Evolutionary conservation across 164 flowering plant genomes (phyloP), one percentile per base, ranked within the genome.

Genomic region (Stephania japonica): DNA sequence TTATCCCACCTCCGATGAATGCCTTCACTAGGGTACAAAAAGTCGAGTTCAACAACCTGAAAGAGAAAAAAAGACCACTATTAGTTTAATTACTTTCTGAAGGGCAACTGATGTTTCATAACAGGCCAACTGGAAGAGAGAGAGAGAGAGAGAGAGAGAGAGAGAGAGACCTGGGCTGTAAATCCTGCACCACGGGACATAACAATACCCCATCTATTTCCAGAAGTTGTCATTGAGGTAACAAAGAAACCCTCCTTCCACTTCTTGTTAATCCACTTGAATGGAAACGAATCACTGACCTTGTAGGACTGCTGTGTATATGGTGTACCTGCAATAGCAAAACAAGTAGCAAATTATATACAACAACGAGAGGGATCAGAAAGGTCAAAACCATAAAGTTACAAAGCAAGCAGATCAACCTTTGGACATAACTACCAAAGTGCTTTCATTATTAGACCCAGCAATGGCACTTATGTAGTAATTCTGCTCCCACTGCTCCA

Each of bases 401-500:
- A 12, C 38, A 43, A 26, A 0, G 6, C 6, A 53, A 62, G 11
- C 7, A 44, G 16, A 42, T 84, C 78, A 32, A 92, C 97, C 99
- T 80, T 90, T 92, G 1, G 97, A 92, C 99, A 95, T 95, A 27
- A 95, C 97, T 26, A 94, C 95, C 65, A 94, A 80, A 11, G 98
- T 88, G 80, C 89, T 88, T 43, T 95, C 97, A 82, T 87, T 91
- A 70, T 75, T 80, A 27, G 97, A 89, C 70, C 99, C 99, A n/a
- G 99, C 98, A 67, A 95, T 80, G 47, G 98, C 91, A 84, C 86
- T 93, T 53, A 95, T 93, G 72, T 95, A 95, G 73, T 82, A 93
- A 64, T 89, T 93, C 78, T 87, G 87, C 80, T 92, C 99, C 99
- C 99, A 94, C 67, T 91, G 95, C 70, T 91, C 99, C 97, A 92